phyloP scores from a whole-genome alignment of 2,329 filamentous ascomycete genomes.

The Monosporascus sp. region DNA sequence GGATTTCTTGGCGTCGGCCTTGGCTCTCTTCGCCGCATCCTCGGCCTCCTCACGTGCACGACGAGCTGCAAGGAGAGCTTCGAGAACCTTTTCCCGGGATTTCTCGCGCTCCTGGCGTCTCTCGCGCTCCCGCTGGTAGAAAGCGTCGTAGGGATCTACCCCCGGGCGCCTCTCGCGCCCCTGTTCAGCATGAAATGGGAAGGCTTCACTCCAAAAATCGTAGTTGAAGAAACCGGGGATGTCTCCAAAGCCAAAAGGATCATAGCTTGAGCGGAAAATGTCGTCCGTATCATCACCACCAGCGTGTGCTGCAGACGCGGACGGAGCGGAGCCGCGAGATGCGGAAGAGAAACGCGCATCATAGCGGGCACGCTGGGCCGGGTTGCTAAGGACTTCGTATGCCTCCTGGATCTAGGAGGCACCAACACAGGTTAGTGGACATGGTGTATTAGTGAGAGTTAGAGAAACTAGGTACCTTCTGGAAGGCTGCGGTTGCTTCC shows the following conservation, averaged over 20 bases:
- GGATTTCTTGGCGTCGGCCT: slow-evolving; percentile 5
- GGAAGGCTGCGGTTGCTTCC: slow-evolving; percentile 18
- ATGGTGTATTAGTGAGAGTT: neutral
- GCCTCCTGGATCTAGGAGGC: slow-evolving; percentile 17
- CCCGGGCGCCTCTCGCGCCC: neutral
- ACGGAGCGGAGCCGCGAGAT: too few species aligned
- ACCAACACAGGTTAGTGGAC: neutral
- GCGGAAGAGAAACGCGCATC: slow-evolving; percentile 5
- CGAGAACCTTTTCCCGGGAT: neutral
- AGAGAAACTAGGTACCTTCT: slow-evolving; percentile 10
- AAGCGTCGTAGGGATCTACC: neutral
- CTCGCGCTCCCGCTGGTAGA: neutral
- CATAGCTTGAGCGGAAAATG: neutral
- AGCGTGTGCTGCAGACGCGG: neutral
- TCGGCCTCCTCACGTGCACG: slow-evolving; percentile 1
- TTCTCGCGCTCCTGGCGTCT: neutral
- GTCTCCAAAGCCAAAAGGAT: neutral
- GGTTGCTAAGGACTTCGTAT: slow-evolving; percentile 18
- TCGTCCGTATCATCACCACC: neutral
- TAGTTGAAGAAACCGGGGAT: too few species aligned
- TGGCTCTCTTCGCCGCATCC: slow-evolving; percentile 1
- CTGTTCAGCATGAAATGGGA: too few species aligned
- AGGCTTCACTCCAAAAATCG: too few species aligned
- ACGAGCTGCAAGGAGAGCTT: neutral
- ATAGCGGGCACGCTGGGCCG: slow-evolving; percentile 13